Conservation (phyloP, 371 early-diverging fungal genomes). For the Dipsacomyces acuminosporus region DNA sequence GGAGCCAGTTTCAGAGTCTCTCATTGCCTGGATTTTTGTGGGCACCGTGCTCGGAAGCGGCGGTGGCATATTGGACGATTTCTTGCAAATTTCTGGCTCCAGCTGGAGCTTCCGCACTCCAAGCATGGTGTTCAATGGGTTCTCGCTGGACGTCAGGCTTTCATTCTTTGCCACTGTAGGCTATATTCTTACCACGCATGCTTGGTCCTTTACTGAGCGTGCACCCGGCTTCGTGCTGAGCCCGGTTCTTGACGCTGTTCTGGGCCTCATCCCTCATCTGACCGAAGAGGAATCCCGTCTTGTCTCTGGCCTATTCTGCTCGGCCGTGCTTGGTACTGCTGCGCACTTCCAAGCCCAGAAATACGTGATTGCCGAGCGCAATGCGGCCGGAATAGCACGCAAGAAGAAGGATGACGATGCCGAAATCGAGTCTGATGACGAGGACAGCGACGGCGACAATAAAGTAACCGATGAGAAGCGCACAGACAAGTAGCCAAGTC, state of each 20-base stretch:
- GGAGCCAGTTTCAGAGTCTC: slow-evolving; percentile 41
- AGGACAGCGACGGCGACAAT: slow-evolving; percentile 6
- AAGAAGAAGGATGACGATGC: slow-evolving; percentile 27
- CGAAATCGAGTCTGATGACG: slow-evolving; percentile 1
- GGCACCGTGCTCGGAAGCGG: slow-evolving; percentile 48
- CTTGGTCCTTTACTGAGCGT: slow-evolving; percentile 44
- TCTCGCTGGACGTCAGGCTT: slow-evolving; percentile 43
- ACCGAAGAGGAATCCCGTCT: slow-evolving; percentile 40
- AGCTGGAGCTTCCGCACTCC: slow-evolving; percentile 45
- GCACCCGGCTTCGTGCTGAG: slow-evolving; percentile 44
- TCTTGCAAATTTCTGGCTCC: slow-evolving; percentile 37
- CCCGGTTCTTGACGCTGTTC: slow-evolving; percentile 25
- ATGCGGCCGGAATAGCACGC: slow-evolving; percentile 9
- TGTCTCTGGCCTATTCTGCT: slow-evolving; percentile 37
- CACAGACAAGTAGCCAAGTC: neutral
- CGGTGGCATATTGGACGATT: slow-evolving; percentile 48
- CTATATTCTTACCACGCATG: slow-evolving; percentile 46
- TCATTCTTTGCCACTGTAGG: slow-evolving; percentile 41
- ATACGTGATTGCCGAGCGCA: slow-evolving; percentile 28
- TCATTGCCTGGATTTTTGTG: slow-evolving; percentile 44
- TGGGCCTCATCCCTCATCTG: slow-evolving; percentile 31
- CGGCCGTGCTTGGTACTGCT: slow-evolving; percentile 38
- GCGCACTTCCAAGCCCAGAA: slow-evolving; percentile 21
- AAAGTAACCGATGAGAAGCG: slow-evolving; percentile 8
- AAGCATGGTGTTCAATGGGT: slow-evolving; percentile 15